These are phyloP conservation scores for Piper longum DNA, from an alignment of 164 flowering plant genomes.

Conservation along the genomic window DNA sequence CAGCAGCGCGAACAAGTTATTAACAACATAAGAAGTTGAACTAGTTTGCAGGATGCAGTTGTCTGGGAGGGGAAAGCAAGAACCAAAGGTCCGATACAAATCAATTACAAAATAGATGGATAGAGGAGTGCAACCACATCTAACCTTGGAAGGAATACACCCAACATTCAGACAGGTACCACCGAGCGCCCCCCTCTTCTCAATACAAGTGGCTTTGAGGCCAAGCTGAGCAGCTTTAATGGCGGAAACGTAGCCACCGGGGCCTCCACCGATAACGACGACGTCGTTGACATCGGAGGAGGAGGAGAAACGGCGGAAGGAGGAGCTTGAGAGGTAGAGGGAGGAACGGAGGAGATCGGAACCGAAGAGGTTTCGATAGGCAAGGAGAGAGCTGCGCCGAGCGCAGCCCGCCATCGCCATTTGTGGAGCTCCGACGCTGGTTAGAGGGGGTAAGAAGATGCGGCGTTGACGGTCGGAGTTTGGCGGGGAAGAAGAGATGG, in stretches of 20 bases:
- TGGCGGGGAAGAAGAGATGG: no score
- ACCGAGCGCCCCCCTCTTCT: slow-evolving; percentile 84
- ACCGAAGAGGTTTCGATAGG: slow-evolving; percentile 18
- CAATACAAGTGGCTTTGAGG: slow-evolving; percentile 83
- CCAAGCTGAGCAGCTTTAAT: slow-evolving; percentile 95
- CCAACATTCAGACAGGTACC: slow-evolving; percentile 97
- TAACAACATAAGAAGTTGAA: not conserved
- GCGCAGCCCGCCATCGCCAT: slow-evolving; percentile 72
- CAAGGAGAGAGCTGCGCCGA: slow-evolving; percentile 30
- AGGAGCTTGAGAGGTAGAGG: slow-evolving; percentile 13
- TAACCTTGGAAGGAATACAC: slow-evolving; percentile 91
- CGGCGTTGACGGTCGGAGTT: no score
- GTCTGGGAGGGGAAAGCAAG: no score
- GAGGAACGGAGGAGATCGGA: slow-evolving; percentile 24
- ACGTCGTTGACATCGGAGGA: slow-evolving; percentile 86
- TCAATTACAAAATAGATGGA: not conserved
- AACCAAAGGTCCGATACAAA: not conserved
- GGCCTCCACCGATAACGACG: slow-evolving; percentile 87
- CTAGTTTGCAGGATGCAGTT: not conserved
- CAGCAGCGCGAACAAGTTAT: not conserved
- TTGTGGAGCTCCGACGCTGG: not conserved
- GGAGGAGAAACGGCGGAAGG: slow-evolving; percentile 43
- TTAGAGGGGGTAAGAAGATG: no score
- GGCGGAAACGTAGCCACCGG: slow-evolving; percentile 98
- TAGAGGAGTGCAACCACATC: not conserved